A percentile compares a stretch with the other conserved stretches of the same genome.
Conservation (phyloP, 2,329 filamentous ascomycete species). For the Sordariomycetes sp. region DNA sequence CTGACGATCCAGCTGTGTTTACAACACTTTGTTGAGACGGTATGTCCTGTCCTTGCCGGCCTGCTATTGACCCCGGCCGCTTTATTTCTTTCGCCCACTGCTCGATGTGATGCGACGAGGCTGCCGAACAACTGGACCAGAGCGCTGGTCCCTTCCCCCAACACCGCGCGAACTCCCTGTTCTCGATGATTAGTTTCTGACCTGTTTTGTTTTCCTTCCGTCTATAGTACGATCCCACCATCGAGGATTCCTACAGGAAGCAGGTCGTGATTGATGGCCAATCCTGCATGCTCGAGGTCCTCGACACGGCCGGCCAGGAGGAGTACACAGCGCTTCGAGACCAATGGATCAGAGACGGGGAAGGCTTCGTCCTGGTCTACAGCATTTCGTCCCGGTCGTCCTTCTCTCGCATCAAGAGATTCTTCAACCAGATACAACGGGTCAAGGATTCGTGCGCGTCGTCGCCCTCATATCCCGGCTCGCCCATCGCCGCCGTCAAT, state of each 20-base stretch:
- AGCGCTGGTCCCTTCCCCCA: background rate
- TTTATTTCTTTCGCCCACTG: background rate
- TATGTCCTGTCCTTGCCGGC: slow-evolving; percentile 24
- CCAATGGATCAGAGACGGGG: slow-evolving; percentile 96
- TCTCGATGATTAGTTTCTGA: background rate
- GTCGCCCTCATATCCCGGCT: slow-evolving; percentile 67
- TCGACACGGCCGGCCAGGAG: slow-evolving; percentile 96
- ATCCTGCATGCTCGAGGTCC: slow-evolving; percentile 93
- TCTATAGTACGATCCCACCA: slow-evolving; percentile 71
- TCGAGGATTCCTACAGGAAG: slow-evolving; percentile 81
- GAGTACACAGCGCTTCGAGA: slow-evolving; percentile 95
- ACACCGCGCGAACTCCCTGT: background rate
- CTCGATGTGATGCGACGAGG: background rate
- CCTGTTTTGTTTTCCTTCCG: background rate
- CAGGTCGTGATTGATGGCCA: slow-evolving; percentile 89
- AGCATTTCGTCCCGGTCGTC: slow-evolving; percentile 96
- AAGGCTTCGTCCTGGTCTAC: slow-evolving; percentile 96
- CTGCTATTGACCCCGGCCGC: background rate
- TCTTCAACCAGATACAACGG: slow-evolving; percentile 92
- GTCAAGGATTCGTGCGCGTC: slow-evolving; percentile 84
- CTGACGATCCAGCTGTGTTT: slow-evolving; percentile 93
- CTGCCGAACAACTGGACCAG: background rate
- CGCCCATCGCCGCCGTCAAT: slow-evolving; percentile 51
- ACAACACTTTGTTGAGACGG: slow-evolving; percentile 96
- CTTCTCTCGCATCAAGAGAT: slow-evolving; percentile 87